phyloP scores from a whole-genome alignment of 208 protist species.

The Trypanosoma brucei region DNA sequence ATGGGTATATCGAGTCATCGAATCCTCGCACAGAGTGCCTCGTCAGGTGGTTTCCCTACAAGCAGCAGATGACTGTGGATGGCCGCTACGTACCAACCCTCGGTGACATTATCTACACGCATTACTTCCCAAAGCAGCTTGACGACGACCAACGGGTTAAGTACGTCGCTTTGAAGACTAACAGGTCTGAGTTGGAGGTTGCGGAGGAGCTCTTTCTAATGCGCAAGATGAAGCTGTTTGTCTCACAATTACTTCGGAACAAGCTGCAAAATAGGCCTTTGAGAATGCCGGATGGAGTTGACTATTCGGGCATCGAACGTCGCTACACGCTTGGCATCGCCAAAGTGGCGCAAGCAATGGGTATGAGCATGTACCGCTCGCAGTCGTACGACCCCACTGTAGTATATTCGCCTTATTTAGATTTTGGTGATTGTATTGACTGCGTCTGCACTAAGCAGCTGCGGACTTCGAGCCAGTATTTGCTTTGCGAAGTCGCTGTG shows the following conservation, averaged over 20 bases:
- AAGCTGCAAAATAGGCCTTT: conserved; percentile 67
- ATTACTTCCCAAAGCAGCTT: conserved; percentile 81
- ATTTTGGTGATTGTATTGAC: conserved; percentile 83
- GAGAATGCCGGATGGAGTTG: conserved; percentile 71
- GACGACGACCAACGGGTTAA: conserved; percentile 82
- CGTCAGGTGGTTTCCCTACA: conserved; percentile 86
- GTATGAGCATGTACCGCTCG: conserved; percentile 84
- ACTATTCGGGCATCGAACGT: conserved; percentile 80
- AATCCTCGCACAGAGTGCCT: conserved; percentile 63
- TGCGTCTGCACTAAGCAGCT: conserved; percentile 81
- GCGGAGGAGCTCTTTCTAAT: conserved; percentile 87
- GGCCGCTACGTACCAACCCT: conserved; percentile 74
- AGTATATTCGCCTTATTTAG: conserved; percentile 73
- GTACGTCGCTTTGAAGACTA: conserved; percentile 76
- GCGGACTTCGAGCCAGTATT: conserved; percentile 72
- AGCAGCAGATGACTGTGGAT: conserved; percentile 81
- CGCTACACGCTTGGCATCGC: conserved; percentile 74
- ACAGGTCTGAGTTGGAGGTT: conserved; percentile 65
- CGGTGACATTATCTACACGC: conserved; percentile 64
- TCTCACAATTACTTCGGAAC: conserved; percentile 72
- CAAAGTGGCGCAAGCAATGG: conserved; percentile 79
- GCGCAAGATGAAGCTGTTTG: conserved; percentile 84
- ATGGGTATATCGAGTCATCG: conserved; percentile 75
- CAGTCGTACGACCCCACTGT: conserved; percentile 69
- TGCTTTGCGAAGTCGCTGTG: conserved; percentile 76